Conservation (phyloP, 805 yeast genomes). For the Vanderwaltozyma tropicalis region DNA sequence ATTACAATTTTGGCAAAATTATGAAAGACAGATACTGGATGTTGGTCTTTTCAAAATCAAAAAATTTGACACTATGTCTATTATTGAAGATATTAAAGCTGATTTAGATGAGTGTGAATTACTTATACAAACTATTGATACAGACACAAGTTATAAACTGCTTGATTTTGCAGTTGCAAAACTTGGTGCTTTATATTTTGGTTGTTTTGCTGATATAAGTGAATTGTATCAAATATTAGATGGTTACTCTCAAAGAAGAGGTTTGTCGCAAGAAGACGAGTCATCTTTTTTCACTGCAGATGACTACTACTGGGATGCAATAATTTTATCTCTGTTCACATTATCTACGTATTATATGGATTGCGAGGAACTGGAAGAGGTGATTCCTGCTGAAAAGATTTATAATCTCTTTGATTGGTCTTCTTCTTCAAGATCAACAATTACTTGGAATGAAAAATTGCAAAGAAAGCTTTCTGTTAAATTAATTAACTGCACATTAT, state of each 20-base stretch:
- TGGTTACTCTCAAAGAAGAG: constrained; percentile 13
- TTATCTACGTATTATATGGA: constrained; percentile 23
- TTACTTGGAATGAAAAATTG: not conserved
- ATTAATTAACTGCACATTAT: constrained; percentile 5
- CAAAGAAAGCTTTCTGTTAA: not conserved
- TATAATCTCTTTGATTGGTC: not conserved
- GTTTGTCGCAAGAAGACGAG: not conserved
- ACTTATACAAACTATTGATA: constrained; percentile 9
- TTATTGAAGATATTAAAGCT: constrained; percentile 1
- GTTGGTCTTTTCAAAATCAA: constrained; percentile 17
- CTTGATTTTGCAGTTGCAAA: constrained; percentile 24
- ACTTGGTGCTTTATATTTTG: constrained; percentile 26
- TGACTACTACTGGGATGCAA: constrained; percentile 17
- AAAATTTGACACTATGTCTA: constrained; percentile 3
- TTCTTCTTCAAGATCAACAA: too few species aligned
- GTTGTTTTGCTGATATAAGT: constrained; percentile 23
- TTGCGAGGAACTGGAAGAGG: constrained; percentile 5
- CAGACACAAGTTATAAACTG: constrained; percentile 16
- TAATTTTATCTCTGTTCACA: constrained; percentile 24
- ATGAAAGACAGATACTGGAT: constrained; percentile 21
- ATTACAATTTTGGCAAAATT: constrained; percentile 21
- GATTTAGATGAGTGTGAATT: constrained; percentile 7
- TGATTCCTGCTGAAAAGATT: not conserved
- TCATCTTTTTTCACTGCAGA: constrained; percentile 11
- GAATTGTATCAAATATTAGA: constrained; percentile 20